Percentiles rank a stretch among this genome's conserved stretches.
phyloP scores from a whole-genome alignment of 768 basidiomycete species.

The Naganishia onofrii region DNA sequence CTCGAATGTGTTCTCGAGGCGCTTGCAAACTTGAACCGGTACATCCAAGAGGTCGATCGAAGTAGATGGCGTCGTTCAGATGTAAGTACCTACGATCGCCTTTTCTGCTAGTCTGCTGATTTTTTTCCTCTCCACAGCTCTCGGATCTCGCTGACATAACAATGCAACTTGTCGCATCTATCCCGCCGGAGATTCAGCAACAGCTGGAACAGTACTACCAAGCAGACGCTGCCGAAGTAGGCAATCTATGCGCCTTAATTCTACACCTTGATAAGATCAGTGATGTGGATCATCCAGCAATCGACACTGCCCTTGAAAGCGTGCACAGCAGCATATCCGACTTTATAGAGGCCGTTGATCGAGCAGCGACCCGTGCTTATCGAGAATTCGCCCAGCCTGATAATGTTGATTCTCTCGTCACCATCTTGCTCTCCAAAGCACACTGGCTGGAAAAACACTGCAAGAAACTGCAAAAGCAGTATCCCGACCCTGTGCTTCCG shows the following conservation, averaged over 20 bases:
- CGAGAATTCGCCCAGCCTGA: conserved; percentile 41
- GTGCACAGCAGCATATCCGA: conserved; percentile 8
- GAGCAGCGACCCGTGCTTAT: conserved; percentile 40
- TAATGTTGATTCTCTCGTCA: conserved; percentile 43
- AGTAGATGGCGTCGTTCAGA: conserved; percentile 78
- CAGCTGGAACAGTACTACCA: conserved; percentile 23
- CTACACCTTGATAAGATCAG: conserved; percentile 17
- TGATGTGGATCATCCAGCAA: conserved; percentile 21
- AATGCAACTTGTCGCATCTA: not conserved
- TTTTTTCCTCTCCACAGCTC: too few species aligned
- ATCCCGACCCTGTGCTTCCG: conserved; percentile 78
- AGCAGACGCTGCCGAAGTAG: conserved; percentile 9
- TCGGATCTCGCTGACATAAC: conserved; percentile 15
- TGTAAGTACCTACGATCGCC: conserved; percentile 58
- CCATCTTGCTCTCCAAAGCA: conserved; percentile 60
- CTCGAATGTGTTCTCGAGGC: conserved; percentile 93
- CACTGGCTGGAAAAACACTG: conserved; percentile 84
- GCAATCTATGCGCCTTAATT: conserved; percentile 22
- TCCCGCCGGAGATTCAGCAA: conserved; percentile 3
- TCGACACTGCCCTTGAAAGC: conserved; percentile 3
- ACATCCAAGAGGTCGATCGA: conserved; percentile 66
- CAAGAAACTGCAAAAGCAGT: conserved; percentile 80
- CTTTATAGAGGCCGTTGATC: conserved; percentile 33
- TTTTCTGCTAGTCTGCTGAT: conserved; percentile 26
- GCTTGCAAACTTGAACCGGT: conserved; percentile 67